phyloP scores from a whole-genome alignment of 2,329 filamentous ascomycete genomes.

The Alternaria postmessia region DNA sequence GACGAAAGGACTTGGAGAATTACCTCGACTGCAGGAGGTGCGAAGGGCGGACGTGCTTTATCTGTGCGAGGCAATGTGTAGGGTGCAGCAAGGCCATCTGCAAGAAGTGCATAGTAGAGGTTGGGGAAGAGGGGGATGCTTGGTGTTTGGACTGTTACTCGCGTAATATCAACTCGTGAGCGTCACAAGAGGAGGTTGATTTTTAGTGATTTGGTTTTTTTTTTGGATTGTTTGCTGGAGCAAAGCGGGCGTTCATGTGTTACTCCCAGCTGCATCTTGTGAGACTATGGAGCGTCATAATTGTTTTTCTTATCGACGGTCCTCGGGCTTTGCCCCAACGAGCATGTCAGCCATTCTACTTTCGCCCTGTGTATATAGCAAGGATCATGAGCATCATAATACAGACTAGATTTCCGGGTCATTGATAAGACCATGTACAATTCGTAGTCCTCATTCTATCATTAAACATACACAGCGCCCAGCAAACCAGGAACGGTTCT shows the following conservation, averaged over 20 bases:
- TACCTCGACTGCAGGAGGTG: conserved; percentile 72
- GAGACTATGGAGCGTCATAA: background rate
- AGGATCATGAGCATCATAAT: background rate
- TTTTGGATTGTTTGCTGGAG: background rate
- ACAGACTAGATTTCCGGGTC: background rate
- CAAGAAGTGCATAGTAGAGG: conserved; percentile 73
- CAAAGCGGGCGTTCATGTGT: conserved; percentile 8
- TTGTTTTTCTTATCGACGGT: background rate
- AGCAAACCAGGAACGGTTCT: background rate
- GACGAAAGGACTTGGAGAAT: conserved; percentile 71
- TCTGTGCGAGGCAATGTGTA: conserved; percentile 72
- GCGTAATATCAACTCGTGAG: conserved; percentile 31
- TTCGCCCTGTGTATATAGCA: background rate
- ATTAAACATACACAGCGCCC: background rate
- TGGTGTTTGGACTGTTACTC: conserved; percentile 69
- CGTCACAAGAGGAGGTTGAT: background rate
- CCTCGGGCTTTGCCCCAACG: background rate
- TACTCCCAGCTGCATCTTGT: background rate
- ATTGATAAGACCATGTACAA: background rate
- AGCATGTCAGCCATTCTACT: background rate
- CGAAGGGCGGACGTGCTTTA: conserved; percentile 68
- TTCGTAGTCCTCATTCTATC: background rate
- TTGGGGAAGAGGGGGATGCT: conserved; percentile 69
- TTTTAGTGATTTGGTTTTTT: background rate
- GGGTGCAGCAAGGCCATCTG: conserved; percentile 63